Evolutionary conservation across 1,139 yeast species (phyloP), one percentile per base, ranked within the genome.

Genomic region (Trichomonascaceae sp.): DNA sequence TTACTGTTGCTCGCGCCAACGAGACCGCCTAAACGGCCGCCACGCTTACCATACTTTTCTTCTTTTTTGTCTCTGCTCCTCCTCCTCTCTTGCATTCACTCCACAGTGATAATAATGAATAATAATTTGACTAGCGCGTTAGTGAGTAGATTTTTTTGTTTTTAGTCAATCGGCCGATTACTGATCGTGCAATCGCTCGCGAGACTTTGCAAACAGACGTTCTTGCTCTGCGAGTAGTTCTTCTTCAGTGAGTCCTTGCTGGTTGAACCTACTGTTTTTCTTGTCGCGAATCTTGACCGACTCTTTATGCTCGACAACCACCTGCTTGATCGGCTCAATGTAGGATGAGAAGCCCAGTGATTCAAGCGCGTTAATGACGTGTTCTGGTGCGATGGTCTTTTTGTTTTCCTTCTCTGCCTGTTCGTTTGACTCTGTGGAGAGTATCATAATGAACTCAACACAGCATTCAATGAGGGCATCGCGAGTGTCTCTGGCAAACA

Each of bases 381-480:
- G 99, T 53, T 89, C 98, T 1, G 94, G 79, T 1, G 96, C 94
- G 35, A 89, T 89, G 5, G 99, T 89, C 59, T 89, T 92, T 57
- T 89, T 89, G 34, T 93, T 78, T 52, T 89, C 98, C 49, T 80
- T 80, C 51, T 89, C 98, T 1, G 98, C 97, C 45, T 89, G 84
- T 44, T 92, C 98, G 51, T 92, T 87, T 40, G 92, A 80, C 57
- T 85, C 94, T 3, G 94, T 81, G 9, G 95, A 80, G 33, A 89
- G 64, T 43, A 89, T 84, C 93, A 89, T 89, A 40, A 92, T 79
- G 52, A 89, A 89, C 57, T 85, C 96, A 37, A 89, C 85, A 49
- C 97, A 87, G 55, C 96, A 85, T 54, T 89, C 96, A 30, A 93
- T 89, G 31, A 89, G 71, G 35, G 94, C 93, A 52, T 89, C 98